phyloP scores from a whole-genome alignment of 805 yeast genomes.

The Danielozyma ontarioensis region DNA sequence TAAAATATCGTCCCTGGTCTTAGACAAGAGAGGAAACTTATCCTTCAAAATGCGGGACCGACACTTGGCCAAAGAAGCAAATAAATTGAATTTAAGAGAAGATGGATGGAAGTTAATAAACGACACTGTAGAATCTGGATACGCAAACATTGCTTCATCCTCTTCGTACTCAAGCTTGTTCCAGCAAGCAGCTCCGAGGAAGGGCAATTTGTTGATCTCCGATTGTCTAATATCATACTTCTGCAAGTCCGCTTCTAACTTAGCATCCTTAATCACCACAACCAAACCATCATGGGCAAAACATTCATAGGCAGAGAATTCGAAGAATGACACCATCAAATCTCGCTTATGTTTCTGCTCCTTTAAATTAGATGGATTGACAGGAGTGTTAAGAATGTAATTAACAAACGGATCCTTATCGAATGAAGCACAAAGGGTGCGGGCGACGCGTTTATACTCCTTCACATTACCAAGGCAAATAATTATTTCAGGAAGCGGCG shows the following conservation, averaged over 20 bases:
- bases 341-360: conserved; percentile 30
- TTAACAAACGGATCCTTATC: conserved; percentile 50
- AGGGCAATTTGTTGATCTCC: conserved; percentile 34
- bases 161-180: conserved; percentile 19
- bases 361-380: conserved; percentile 8
- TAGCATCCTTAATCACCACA: conserved; percentile 44
- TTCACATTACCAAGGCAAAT: conserved; percentile 19
- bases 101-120: conserved; percentile 25
- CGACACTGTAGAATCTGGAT: conserved; percentile 13
- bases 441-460: conserved; percentile 53
- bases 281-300: conserved; percentile 47
- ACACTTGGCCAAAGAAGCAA: conserved; percentile 38
- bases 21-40: conserved; percentile 42
- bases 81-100: conserved; percentile 31
- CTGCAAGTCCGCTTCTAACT: conserved; percentile 31
- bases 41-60: conserved; percentile 47
- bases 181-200: conserved; percentile 51
- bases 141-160: conserved; percentile 18
- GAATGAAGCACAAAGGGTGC: conserved; percentile 48
- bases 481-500: neutral
- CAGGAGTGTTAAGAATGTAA: conserved; percentile 38
- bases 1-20: conserved; percentile 40
- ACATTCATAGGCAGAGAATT: conserved; percentile 48
- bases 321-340: conserved; percentile 47
- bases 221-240: conserved; percentile 19